A percentile compares a stretch with the other conserved stretches of the same genome.
phyloP scores from a whole-genome alignment of 2,329 filamentous ascomycete species.

The Sporothrix brasiliensis region DNA sequence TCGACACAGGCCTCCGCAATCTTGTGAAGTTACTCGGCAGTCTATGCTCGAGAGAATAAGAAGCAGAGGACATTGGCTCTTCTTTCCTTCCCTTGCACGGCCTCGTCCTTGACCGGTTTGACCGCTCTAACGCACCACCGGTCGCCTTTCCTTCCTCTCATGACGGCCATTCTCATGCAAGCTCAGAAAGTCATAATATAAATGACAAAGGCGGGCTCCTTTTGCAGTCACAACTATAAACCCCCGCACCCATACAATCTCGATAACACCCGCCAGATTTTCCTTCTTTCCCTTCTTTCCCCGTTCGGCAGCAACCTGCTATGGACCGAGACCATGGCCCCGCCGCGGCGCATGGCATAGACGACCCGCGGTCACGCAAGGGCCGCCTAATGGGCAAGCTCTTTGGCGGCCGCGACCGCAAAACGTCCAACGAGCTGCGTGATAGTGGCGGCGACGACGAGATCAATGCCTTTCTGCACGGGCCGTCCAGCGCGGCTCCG shows the following conservation, averaged over 20 bases:
- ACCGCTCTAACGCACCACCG: not conserved
- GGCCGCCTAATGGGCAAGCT: constrained; percentile 66
- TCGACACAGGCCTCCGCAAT: constrained; percentile 11
- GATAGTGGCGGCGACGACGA: constrained; percentile 42
- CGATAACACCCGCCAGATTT: not conserved
- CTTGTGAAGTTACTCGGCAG: constrained; percentile 20
- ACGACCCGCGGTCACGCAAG: constrained; percentile 46
- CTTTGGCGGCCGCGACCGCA: constrained; percentile 51
- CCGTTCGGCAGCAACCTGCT: not conserved
- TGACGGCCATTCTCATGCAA: not conserved
- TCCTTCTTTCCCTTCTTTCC: not conserved
- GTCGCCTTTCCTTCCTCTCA: not conserved
- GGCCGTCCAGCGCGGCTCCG: constrained; percentile 41
- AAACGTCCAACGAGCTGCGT: constrained; percentile 45
- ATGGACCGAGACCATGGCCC: constrained; percentile 35
- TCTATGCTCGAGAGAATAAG: not conserved
- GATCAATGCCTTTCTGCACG: constrained; percentile 63
- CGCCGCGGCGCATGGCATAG: constrained; percentile 26
- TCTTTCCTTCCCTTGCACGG: not conserved
- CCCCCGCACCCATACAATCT: not conserved
- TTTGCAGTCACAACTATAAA: not conserved
- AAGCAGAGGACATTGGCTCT: not conserved
- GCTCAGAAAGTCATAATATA: not conserved
- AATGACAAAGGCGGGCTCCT: too few relatives aligned
- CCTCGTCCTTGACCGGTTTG: not conserved